Percentiles rank a stretch among this genome's conserved stretches.
phyloP scores from a whole-genome alignment of 306 rosid species.

The Trifolium subterraneum region DNA sequence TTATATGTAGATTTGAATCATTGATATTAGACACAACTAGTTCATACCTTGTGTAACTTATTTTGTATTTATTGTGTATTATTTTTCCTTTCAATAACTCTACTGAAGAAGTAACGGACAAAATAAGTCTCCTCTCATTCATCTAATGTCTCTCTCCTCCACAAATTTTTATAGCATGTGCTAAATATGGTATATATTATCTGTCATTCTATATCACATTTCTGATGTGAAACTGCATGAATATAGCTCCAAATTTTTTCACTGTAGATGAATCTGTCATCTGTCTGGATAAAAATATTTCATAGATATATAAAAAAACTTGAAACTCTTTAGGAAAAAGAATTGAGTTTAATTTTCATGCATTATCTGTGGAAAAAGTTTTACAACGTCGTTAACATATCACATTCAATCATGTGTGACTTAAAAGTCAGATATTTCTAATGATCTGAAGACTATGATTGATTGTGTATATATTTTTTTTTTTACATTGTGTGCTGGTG shows the following conservation, averaged over 20 bases:
- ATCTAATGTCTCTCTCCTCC: neutral
- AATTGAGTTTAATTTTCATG: no score
- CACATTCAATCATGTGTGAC: no score
- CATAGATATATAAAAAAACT: neutral
- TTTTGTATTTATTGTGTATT: neutral
- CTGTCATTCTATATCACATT: neutral
- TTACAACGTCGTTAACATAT: no score
- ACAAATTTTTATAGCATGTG: constrained; percentile 4
- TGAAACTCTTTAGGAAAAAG: neutral
- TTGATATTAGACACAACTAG: neutral
- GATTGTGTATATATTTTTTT: no score
- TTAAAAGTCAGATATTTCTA: no score
- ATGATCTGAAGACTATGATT: no score
- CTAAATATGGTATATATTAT: neutral
- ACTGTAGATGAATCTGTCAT: neutral
- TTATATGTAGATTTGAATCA: neutral
- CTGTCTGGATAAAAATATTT: neutral
- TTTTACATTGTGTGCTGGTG: no score
- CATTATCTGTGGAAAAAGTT: no score
- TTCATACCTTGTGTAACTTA: neutral
- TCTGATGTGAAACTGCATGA: neutral
- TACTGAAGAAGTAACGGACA: neutral
- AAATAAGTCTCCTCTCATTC: neutral
- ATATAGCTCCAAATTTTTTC: neutral
- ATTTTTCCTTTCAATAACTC: neutral